Base-by-base conservation (phyloP, 2,329 filamentous ascomycete genomes). In the Fusarium anthophilum region DNA sequence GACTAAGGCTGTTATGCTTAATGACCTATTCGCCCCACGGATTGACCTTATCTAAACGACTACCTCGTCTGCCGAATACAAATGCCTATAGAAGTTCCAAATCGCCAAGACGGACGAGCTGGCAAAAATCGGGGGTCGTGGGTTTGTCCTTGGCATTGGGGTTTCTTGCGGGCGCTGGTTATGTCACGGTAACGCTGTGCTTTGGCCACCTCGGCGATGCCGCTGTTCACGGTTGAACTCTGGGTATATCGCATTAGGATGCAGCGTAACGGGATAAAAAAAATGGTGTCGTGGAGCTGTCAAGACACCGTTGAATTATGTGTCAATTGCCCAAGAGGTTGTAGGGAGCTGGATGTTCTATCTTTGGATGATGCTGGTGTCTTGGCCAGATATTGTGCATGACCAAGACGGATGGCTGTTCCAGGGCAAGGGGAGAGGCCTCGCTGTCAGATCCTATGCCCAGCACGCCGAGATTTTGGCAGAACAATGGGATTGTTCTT, bases 111-210 rank as follows among this genome's bases (percentile, higher is more conserved):
- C 20, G 39, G 30, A 50, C 28, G 39, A 48, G 37, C 20, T 45
- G 48, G 47, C 24, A 38, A 12, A 32, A 38, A 44, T 22, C 26
- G 24, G 22, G 61, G 35, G 26, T 8, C 51, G 37, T 53, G 57
- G 53, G 39, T 37, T 59, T 50, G 8, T 38, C 51, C 32, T 66
- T 55, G 26, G 45, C 48, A 38, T 47, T 43, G 41, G 48, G 41
- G 47, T 22, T 59, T 61, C 22, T 70, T 70, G 66, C 66, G 67
- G 67, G 53, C 67, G 66, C 48, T 45, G 12, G 41, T 47, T 26
- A 30, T 63, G 63, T 41, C 63, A 66, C 24, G 28, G 39, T 48
- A 39, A 70, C 26, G 32, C n/a, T 44, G 50, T 50, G 24, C 32
- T 41, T 43, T 55, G 26, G 38, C 50, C 30, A 55, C 35, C 30